Percentiles rank a stretch among this genome's conserved stretches.
phyloP scores from a whole-genome alignment of 306 rosid species.

The Alnus rubra region DNA sequence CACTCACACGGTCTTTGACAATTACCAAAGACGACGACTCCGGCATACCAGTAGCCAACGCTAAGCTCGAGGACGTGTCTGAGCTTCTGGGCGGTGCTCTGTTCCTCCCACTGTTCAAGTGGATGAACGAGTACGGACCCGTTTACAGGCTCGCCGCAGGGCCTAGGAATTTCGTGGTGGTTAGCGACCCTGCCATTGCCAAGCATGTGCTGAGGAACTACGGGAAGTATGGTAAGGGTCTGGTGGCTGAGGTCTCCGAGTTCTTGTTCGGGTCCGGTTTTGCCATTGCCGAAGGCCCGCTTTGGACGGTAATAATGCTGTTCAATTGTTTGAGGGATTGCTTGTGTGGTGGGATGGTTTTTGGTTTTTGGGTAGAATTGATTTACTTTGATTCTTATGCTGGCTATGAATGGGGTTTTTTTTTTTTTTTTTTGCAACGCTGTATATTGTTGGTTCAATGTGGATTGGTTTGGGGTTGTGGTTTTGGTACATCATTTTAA shows the following conservation, averaged over 20 bases:
- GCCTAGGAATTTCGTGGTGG: constrained; percentile 86
- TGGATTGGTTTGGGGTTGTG: not conserved
- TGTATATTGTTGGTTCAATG: not conserved
- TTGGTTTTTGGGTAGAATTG: not conserved
- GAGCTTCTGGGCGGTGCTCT: constrained; percentile 94
- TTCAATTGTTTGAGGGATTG: not conserved
- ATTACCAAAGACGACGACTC: constrained; percentile 56
- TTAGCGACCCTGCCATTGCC: constrained; percentile 92
- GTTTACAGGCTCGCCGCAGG: constrained; percentile 88
- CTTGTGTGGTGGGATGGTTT: not conserved
- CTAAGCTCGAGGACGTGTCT: constrained; percentile 88
- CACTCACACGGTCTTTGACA: constrained; percentile 59
- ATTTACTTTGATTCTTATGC: not conserved
- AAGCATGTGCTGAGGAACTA: constrained; percentile 84
- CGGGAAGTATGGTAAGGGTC: constrained; percentile 73
- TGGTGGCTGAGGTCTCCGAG: constrained; percentile 88
- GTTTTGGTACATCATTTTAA: not conserved
- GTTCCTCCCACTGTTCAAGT: constrained; percentile 80
- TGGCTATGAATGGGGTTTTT: not conserved
- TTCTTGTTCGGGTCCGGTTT: constrained; percentile 85
- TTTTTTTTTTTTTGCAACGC: constrained; percentile 6
- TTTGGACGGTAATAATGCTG: constrained; percentile 88
- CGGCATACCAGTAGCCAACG: constrained; percentile 70
- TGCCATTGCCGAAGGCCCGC: constrained; percentile 94
- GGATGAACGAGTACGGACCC: constrained; percentile 87